Percentiles rank a stretch among this genome's conserved stretches.
These are phyloP conservation scores for Ceratocystis huliohia DNA, from an alignment of 2,329 filamentous ascomycete species.

Conservation along the genomic window DNA sequence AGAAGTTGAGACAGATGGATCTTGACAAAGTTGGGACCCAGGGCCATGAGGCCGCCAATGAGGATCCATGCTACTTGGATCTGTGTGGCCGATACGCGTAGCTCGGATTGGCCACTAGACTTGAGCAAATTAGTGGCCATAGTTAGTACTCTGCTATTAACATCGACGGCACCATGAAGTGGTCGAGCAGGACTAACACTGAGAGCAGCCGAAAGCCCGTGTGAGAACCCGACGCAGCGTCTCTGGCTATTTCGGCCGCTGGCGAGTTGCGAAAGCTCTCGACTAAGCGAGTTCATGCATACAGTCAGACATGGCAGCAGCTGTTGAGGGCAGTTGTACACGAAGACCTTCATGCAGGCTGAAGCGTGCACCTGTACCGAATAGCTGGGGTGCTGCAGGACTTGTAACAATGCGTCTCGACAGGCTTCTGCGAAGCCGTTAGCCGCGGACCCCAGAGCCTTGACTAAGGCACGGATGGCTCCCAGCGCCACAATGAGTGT, in stretches of 20 bases:
- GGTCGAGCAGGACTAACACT: slow-evolving; percentile 82
- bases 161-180: slow-evolving; percentile 86
- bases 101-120: slow-evolving; percentile 77
- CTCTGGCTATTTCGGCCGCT: slow-evolving; percentile 58
- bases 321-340: slow-evolving; percentile 83
- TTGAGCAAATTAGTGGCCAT: slow-evolving; percentile 89
- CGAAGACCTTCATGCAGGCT: slow-evolving; percentile 72
- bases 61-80: slow-evolving; percentile 97
- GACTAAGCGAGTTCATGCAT: slow-evolving; percentile 86
- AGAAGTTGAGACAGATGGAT: slow-evolving; percentile 92
- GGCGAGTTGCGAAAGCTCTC: slow-evolving; percentile 68
- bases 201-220: slow-evolving; percentile 78
- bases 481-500: slow-evolving; percentile 67
- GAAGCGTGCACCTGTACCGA: slow-evolving; percentile 87
- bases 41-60: slow-evolving; percentile 89
- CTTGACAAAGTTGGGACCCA: slow-evolving; percentile 96
- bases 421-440: slow-evolving; percentile 68
- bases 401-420: slow-evolving; percentile 76
- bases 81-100: slow-evolving; percentile 83
- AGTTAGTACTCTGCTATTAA: slow-evolving; percentile 80
- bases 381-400: slow-evolving; percentile 88
- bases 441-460: slow-evolving; percentile 68
- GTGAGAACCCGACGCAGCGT: slow-evolving; percentile 78
- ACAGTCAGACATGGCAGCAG: slow-evolving; percentile 82
- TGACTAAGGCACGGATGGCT: slow-evolving; percentile 65